A percentile compares a stretch with the other conserved stretches of the same genome.
Evolutionary conservation across 2,329 filamentous ascomycete genomes (phyloP).

Genomic region (Colletotrichum euphorbiae): DNA sequence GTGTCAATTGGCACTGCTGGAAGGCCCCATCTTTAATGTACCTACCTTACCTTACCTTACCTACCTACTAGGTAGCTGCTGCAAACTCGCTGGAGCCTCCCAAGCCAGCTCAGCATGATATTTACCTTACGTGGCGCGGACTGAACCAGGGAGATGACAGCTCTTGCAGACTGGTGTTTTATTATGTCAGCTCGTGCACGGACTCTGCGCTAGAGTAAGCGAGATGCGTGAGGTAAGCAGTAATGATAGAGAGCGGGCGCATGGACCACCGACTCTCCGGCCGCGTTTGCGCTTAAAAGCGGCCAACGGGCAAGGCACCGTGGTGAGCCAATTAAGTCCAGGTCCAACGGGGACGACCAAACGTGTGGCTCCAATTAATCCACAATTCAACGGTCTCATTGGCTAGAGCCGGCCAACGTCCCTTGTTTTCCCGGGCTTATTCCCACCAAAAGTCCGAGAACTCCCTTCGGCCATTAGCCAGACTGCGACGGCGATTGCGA

Average conservation of each 20-base stretch:
- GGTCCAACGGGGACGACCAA: no score
- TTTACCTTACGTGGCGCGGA: slow-evolving; percentile 35
- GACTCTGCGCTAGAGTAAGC: slow-evolving; percentile 14
- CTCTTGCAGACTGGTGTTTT: neutral
- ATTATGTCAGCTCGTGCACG: slow-evolving; percentile 6
- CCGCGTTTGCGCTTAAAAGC: slow-evolving; percentile 18
- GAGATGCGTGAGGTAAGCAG: neutral
- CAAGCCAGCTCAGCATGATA: slow-evolving; percentile 15
- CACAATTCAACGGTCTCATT: slow-evolving; percentile 4
- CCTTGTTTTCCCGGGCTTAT: slow-evolving; percentile 38
- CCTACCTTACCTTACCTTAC: no score
- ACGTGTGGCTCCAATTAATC: neutral
- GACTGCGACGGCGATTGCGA: neutral
- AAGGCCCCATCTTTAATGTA: slow-evolving; percentile 8
- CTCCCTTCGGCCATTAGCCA: slow-evolving; percentile 27
- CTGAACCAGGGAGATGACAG: slow-evolving; percentile 8
- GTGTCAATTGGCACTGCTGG: neutral
- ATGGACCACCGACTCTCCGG: neutral
- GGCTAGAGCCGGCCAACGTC: slow-evolving; percentile 7
- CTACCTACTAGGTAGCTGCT: no score
- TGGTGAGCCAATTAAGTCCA: no score
- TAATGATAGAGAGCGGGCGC: neutral
- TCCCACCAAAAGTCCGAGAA: slow-evolving; percentile 38
- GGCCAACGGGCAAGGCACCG: neutral
- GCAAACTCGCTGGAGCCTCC: slow-evolving; percentile 25